Evolutionary conservation across 2,329 filamentous ascomycete species (phyloP), one percentile per base, ranked within the genome.

Genomic region (Clonostachys sp.): DNA sequence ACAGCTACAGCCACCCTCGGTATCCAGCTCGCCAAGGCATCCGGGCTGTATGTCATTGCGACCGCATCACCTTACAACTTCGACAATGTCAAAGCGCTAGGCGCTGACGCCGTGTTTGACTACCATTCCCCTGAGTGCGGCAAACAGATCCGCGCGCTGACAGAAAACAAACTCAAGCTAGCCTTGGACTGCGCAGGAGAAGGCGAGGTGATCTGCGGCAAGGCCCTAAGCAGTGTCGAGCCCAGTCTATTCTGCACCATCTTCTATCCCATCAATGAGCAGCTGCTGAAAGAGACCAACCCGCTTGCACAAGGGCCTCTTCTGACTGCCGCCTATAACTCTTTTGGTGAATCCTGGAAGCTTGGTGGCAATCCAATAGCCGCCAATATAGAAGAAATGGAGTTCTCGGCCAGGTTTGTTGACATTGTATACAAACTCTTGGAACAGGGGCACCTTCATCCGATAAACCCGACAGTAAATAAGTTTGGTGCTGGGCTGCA

Each of bases 1-100:
- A 79, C 71, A 34, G 76, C 75, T 18, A 78, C 76, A n/a, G 72
- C 71, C 65, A 75, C 77, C 53, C 75, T 74, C 54, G 64, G 59
- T 7, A 64, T 69, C 48, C 64, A 68, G 48, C 65, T 55, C 52
- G 64, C 64, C 34, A 65, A 64, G 52, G 51, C 57, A n/a, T 68
- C 66, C 4, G 66, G 66, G 5, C 55, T 61, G 5, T 53, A 46
- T 6, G 73, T 78, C 12, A 54, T 76, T 39, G 58, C 68, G 1
- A 74, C 71, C 1, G 63, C 65, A 1, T 71, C 69, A 0, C 53
- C 61, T 12, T 64, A 59, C 40, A 77, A 78, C 53, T 67, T 70
- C n/a, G 66, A 65, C 1, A 65, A 66, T 44, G 56, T 72, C 14
- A 69, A 66, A 51, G 51, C 54, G 12, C 64, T 78, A 0, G 75